Evolutionary conservation across 495 filamentous ascomycete species (phyloP), one percentile per base, ranked within the genome.

Genomic region (Mytilinidion resinicola): DNA sequence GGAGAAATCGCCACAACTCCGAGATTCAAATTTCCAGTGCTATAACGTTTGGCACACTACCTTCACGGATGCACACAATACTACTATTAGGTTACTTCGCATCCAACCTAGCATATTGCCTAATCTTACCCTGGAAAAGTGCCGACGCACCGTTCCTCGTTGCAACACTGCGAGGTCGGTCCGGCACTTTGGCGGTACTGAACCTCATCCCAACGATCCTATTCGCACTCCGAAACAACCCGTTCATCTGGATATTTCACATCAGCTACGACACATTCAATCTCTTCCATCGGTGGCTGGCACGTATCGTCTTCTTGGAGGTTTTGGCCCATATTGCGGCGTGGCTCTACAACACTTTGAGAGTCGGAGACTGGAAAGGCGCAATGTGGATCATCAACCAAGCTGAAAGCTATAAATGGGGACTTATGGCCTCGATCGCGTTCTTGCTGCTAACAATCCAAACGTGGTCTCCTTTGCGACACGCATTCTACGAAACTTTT

Each of bases 401-500:
- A 34, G 39, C 59, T n/a, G 9, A 39, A 20, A 59, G 38, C 4
- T 58, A 56, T 47, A 53, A 56, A n/a, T 82, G 74, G 70, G 80
- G 80, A 0, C 52, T 78, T 7, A 51, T 78, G 14, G 73, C 73
- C 30, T 82, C 82, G 0, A 69, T 77, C 44, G 77, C 84, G 0
- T 82, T 92, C 69, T 67, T 84, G 34, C 75, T 78, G 46, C 82
- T 96, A 35, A 58, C 74, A 14, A 70, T 89, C 39, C 89, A 93
- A 67, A 86, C 90, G 2, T 78, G 81, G 10, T 91, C 89, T 11
- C 79, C 84, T 17, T 74, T 95, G 51, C 81, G 90, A 37, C 90
- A 95, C 71, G 88, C 89, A n/a, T 92, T 87, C 68, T 96, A 95
- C 69, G 90, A 95, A 70, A 85, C 79, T 0, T 96, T 96, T 76